Evolutionary conservation across 1,284 basidiomycete species (phyloP), one percentile per base, ranked within the genome.

Genomic region (Apiotrichum brassicae): DNA sequence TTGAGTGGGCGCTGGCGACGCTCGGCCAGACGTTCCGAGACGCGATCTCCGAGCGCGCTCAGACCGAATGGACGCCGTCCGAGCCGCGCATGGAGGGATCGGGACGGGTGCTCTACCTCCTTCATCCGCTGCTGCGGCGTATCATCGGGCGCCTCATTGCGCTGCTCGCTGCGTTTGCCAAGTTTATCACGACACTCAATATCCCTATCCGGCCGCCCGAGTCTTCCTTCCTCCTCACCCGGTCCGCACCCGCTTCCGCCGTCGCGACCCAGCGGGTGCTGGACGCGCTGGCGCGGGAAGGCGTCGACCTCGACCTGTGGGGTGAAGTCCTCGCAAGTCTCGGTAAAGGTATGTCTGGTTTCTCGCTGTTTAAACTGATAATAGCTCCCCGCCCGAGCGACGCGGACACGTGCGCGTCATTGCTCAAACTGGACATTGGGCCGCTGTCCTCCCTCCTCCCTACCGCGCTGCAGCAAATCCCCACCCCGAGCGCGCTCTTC

Each of bases 251-350:
- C 40, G 64, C 64, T 8, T 65, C 65, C 1, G 43, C 65, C 3
- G 45, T 71, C 3, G 66, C 64, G 13, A 48, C 54, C 24, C 58
- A 63, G 18, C 42, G 60, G 22, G 50, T 61, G 0, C 37, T 46
- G n/a, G 64, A 62, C 49, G 46, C 67, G 13, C 25, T 51, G 2
- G 46, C 36, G 18, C 51, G 52, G 13, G 43, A 61, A 14, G 67
- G 66, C 8, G 45, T 71, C 4, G 63, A 65, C 47, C 24, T 71
- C 11, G 39, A 49, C 7, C 16, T 50, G 3, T 71, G 66, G 68
- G 65, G 60, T 13, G 57, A 59, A 30, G 56, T 47, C 8, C 47
- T 71, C 2, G 57, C 59, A n/a, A 11, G 24, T 3, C 36, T 61
- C 6, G 43, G 20, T 28, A 54, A 47, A 28, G 44, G 44, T 45